phyloP scores from a whole-genome alignment of 225 moss, liverwort and hornwort genomes.

The Rhytidiadelphus loreus region DNA sequence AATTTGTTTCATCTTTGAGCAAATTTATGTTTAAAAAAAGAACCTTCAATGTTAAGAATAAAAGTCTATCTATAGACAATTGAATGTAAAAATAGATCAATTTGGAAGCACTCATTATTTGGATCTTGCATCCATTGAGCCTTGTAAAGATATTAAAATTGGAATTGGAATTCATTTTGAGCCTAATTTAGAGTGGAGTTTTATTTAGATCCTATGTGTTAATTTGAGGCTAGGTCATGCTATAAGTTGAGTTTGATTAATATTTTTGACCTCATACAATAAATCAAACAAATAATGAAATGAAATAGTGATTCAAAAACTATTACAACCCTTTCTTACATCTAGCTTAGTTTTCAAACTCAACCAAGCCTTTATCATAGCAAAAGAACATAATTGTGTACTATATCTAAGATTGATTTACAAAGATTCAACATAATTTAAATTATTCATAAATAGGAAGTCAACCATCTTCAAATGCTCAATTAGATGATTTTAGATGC shows the following conservation, averaged over 20 bases:
- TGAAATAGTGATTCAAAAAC: background rate
- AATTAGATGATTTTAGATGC: too few relatives aligned
- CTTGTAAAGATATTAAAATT: background rate
- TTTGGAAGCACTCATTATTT: accelerated
- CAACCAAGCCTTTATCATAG: background rate
- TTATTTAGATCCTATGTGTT: background rate
- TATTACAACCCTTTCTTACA: background rate
- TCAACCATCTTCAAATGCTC: too few relatives aligned
- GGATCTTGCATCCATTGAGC: accelerated
- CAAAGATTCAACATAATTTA: too few relatives aligned
- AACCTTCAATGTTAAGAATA: accelerated
- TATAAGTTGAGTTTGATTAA: background rate
- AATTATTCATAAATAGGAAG: too few relatives aligned
- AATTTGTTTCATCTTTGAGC: background rate
- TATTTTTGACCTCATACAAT: background rate
- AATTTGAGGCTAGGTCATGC: background rate
- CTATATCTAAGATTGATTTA: too few relatives aligned
- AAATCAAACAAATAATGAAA: background rate
- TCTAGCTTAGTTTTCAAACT: background rate
- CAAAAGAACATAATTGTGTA: too few relatives aligned
- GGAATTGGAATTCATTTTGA: accelerated
- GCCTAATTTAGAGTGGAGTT: background rate
- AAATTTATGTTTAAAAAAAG: background rate
- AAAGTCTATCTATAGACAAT: background rate
- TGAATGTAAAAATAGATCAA: background rate